Evolutionary conservation across 164 flowering plant species (phyloP).

Genomic region (Vitis cinerea): DNA sequence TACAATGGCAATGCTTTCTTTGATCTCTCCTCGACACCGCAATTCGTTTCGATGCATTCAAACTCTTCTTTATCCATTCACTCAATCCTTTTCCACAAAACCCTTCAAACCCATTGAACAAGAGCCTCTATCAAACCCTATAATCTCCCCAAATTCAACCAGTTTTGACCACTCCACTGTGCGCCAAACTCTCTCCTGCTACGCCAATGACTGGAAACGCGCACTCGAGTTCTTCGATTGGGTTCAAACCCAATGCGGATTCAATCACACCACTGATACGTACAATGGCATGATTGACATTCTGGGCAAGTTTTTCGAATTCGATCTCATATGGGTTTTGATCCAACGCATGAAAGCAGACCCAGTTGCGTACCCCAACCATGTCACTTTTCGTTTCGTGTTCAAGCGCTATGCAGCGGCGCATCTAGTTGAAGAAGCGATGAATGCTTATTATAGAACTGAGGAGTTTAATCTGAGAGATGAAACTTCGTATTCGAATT

Average conservation of each 20-base stretch:
- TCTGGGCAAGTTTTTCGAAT: slow-evolving; percentile 84
- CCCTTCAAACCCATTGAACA: slow-evolving; percentile 6
- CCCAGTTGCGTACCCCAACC: slow-evolving; percentile 39
- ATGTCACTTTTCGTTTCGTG: slow-evolving; percentile 69
- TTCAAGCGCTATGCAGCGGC: slow-evolving; percentile 78
- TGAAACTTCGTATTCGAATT: slow-evolving; percentile 52
- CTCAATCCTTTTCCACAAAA: slow-evolving; percentile 1
- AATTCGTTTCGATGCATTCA: slow-evolving; percentile 5
- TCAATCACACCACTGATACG: slow-evolving; percentile 58
- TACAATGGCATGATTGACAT: slow-evolving; percentile 72
- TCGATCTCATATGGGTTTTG: slow-evolving; percentile 55
- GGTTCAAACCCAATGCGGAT: slow-evolving; percentile 45
- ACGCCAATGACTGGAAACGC: slow-evolving; percentile 68
- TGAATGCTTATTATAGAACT: slow-evolving; percentile 35
- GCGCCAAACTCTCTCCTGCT: slow-evolving; percentile 53
- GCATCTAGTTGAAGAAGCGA: slow-evolving; percentile 67
- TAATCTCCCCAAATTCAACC: background rate
- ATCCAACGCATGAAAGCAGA: slow-evolving; percentile 41
- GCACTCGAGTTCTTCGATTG: slow-evolving; percentile 87
- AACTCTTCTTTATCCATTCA: background rate
- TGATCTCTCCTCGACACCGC: slow-evolving; percentile 5
- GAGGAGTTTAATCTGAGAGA: slow-evolving; percentile 67
- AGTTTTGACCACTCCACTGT: slow-evolving; percentile 37
- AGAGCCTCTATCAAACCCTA: background rate
- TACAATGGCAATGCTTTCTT: slow-evolving; percentile 17